Base-by-base conservation (phyloP, 805 yeast species). In the Clavispora carvajalis region DNA sequence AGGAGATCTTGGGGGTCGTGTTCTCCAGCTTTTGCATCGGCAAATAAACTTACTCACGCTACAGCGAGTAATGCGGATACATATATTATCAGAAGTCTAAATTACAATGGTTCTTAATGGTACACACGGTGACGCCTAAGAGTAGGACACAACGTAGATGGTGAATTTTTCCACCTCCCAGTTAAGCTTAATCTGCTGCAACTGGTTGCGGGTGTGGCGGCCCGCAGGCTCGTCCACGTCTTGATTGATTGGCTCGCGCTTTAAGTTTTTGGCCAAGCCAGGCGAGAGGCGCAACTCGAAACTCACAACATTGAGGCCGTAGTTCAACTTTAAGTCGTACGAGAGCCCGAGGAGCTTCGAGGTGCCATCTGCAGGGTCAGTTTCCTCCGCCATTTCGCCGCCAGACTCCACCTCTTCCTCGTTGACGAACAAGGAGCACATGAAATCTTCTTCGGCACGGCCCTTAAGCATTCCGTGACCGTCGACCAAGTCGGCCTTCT, bases 1-100 rank as follows among this genome's bases (percentile, higher is more conserved):
- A 93, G 51, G 98, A 93, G 55, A 80, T 93, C 0, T 66, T 93
- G 5, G 96, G 93, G 1, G 91, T 86, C 1, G 93, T 93, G 0
- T 93, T 93, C 56, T 81, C 95, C 2, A 84, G 80, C 46, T 93
- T 93, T 58, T 93, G 99, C 60, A 88, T 93, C 17, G 99, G 99
- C 0, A 91, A 91, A 60, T 91, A 65, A 49, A 25, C 49, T 23
- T 2, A 13, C 26, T 11, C 7, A 25, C 16, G 29, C n/a, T n/a
- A n/a, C n/a, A 6, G n/a, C 13, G 8, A 13, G 26, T 10, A 26
- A n/a, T 13, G 29, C 29, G 16, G 17, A 15, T 28, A 28, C 31
- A 28, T 28, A 28, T 28, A 28, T 28, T 28, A 28, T 16, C n/a
- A 15, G 31, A 28, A 28, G 31, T 28, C 31, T 28, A 28, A 19